Conservation (phyloP, 129 eudicot genomes). For the Flaveria robusta region DNA sequence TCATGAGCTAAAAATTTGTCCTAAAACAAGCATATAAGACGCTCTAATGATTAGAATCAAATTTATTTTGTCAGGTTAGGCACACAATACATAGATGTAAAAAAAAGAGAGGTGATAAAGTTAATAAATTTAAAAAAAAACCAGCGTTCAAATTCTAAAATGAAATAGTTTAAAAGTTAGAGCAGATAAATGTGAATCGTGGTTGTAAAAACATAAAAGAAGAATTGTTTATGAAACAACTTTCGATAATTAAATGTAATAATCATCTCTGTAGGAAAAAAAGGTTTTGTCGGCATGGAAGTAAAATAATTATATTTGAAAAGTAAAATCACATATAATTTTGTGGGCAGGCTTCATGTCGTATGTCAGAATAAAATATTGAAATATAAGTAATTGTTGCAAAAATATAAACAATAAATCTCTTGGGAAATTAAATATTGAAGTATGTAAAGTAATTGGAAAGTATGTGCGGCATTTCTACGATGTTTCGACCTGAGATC, state of each 20-base stretch:
- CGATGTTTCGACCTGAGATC: conserved; percentile 26
- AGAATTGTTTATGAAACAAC: background rate
- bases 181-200: too few species aligned
- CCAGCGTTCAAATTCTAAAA: too few species aligned
- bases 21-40: too few species aligned
- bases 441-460: background rate
- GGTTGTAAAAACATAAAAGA: too few species aligned
- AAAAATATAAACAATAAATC: conserved; percentile 7
- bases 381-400: background rate
- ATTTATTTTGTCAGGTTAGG: too few species aligned
- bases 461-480: conserved; percentile 7
- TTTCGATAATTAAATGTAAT: background rate
- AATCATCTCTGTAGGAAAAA: too few species aligned
- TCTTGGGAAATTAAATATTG: conserved; percentile 22
- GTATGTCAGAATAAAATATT: background rate
- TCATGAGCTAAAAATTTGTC: too few species aligned
- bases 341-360: background rate
- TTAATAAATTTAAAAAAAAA: too few species aligned
- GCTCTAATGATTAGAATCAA: too few species aligned
- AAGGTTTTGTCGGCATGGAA: background rate
- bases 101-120: background rate
- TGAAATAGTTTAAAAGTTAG: too few species aligned
- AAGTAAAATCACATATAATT: background rate
- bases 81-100: background rate
- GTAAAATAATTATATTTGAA: background rate